phyloP scores from a whole-genome alignment of 2,329 filamentous ascomycete species.

The Pseudomassariella vexata region DNA sequence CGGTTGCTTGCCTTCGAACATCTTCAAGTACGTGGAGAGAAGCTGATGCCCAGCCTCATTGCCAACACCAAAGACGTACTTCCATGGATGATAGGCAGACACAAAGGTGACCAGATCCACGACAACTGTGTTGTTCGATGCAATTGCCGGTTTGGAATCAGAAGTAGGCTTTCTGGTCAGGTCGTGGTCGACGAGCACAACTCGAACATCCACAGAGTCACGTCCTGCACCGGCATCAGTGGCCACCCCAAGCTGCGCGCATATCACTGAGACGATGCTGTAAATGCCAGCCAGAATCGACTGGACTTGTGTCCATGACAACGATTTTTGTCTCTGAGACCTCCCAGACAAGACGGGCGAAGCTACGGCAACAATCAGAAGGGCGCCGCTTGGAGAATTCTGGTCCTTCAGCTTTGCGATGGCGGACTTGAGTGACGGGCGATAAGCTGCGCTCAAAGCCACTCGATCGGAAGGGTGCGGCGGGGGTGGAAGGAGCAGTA shows the following conservation, averaged over 20 bases:
- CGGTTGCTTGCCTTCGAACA: slow-evolving; percentile 39
- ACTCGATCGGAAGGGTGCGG: slow-evolving; percentile 47
- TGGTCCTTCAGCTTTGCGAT: slow-evolving; percentile 41
- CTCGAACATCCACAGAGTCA: slow-evolving; percentile 68
- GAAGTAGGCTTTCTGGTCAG: slow-evolving; percentile 22
- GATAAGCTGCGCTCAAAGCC: slow-evolving; percentile 54
- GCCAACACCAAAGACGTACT: slow-evolving; percentile 58
- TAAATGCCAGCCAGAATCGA: slow-evolving; percentile 73
- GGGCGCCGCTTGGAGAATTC: slow-evolving; percentile 14
- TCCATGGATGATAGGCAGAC: slow-evolving; percentile 53
- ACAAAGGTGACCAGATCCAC: slow-evolving; percentile 48
- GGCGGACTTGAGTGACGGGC: slow-evolving; percentile 48
- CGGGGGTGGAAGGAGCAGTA: slow-evolving; percentile 60
- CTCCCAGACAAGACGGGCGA: slow-evolving; percentile 54
- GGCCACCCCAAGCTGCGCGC: slow-evolving; percentile 54
- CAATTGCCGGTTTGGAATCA: slow-evolving; percentile 30
- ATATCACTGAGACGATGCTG: slow-evolving; percentile 68
- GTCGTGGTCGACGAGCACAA: slow-evolving; percentile 66
- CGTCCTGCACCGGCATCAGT: slow-evolving; percentile 54
- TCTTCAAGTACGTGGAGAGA: slow-evolving; percentile 40
- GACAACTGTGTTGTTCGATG: slow-evolving; percentile 39
- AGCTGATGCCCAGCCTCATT: slow-evolving; percentile 59
- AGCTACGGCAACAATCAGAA: slow-evolving; percentile 15
- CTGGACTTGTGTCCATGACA: slow-evolving; percentile 64
- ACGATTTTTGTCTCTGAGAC: slow-evolving; percentile 41